Base-by-base conservation (phyloP, 139 green algal genomes). In the Penium margaritaceum region DNA sequence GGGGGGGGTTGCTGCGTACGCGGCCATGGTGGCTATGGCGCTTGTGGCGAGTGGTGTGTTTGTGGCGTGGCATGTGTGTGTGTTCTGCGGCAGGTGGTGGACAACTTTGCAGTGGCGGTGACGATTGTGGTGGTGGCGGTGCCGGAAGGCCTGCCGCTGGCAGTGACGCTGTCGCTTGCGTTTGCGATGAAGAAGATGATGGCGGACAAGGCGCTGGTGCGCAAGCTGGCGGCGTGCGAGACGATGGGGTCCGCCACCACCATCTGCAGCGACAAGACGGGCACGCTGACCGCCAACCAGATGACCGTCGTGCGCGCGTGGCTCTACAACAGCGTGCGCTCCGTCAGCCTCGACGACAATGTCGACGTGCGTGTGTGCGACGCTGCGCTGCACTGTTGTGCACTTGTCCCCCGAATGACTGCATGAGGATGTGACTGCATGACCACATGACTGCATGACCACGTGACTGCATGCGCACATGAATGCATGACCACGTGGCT, bases 231-330 rank as follows among this genome's bases (percentile, higher is more conserved):
- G n/a, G 88, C 90, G 15, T 94, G 89, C 64, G 94, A 99, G 79
- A 99, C 94, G 35, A 99, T 99, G 94, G 94, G 94, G 41, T 92
- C 91, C 35, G 92, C 94, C 32, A 98, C 92, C 12, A 88, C 91
- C 73, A 98, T 99, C 77, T 97, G 92, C 88, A 92, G 85, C 3
- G 94, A 99, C 85, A 99, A 99, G 86, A 95, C 88, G 2, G 92
- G 92, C 38, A 98, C 92, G 29, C 84, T 98, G 35, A 99, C 94
- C 0, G 88, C 96, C 76, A 99, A 99, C 82, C 84, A 90, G 70
- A 98, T 98, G 94, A 98, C 93, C 0, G 92, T 98, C 43, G 89
- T 94, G 19, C 84, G 91, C 71, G 88, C 87, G 35, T 95, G 89
- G 89, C 90, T 97, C 14, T n/a, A n/a, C n/a, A n/a, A n/a, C n/a